A percentile compares a stretch with the other conserved stretches of the same genome.
phyloP scores from a whole-genome alignment of 768 basidiomycete genomes.

The Dentipellis fragilis region DNA sequence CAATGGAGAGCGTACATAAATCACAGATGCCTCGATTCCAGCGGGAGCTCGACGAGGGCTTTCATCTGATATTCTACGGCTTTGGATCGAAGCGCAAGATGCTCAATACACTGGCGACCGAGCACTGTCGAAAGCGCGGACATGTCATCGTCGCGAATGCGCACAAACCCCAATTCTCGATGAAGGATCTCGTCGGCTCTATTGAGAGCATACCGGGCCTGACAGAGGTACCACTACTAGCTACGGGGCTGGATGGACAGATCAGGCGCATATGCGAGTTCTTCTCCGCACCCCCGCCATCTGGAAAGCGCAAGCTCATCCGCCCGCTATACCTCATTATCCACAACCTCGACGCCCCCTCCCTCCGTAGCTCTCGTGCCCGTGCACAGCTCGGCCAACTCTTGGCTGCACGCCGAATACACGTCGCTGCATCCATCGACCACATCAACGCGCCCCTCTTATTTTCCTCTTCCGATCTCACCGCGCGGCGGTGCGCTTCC shows the following conservation, averaged over 20 bases:
- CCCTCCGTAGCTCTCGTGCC: conserved; percentile 54
- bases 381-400: conserved; percentile 63
- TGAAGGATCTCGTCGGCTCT: conserved; percentile 41
- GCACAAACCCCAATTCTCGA: conserved; percentile 54
- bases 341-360: conserved; percentile 80
- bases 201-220: conserved; percentile 26
- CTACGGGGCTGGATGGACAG: conserved; percentile 47
- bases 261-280: conserved; percentile 56
- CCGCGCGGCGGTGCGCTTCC: conserved; percentile 20
- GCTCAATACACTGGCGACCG: conserved; percentile 65
- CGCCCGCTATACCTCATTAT: conserved; percentile 66
- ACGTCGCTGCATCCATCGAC: conserved; percentile 79
- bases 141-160: conserved; percentile 75
- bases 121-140: conserved; percentile 45
- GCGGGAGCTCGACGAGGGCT: conserved; percentile 70
- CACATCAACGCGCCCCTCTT: conserved; percentile 76
- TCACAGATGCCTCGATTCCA: conserved; percentile 50
- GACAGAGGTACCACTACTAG: conserved; percentile 23
- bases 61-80: conserved; percentile 84
- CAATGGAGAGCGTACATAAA: conserved; percentile 20
- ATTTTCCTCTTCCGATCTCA: conserved; percentile 65
- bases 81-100: conserved; percentile 76
- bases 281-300: conserved; percentile 30
- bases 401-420: conserved; percentile 65
- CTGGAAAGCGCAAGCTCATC: not conserved